These are phyloP conservation scores for Bryum argenteum DNA, from an alignment of 225 moss, liverwort and hornwort genomes.

Conservation along the genomic window DNA sequence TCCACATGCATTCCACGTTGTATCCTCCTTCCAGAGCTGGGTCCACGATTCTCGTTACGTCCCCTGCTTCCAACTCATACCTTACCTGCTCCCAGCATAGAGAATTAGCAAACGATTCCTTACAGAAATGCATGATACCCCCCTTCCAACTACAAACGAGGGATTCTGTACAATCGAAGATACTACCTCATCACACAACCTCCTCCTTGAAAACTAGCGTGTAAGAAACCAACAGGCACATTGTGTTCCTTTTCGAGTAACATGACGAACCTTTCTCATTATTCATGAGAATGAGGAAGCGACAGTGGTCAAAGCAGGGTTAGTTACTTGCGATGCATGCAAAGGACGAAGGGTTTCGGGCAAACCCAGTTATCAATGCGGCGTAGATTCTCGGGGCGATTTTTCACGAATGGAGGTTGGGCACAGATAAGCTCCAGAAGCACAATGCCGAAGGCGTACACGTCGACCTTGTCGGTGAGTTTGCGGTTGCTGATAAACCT, in stretches of 20 bases:
- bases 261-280: too few relatives aligned
- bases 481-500: conserved; percentile 61
- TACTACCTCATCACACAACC: too few relatives aligned
- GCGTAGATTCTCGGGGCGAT: conserved; percentile 24
- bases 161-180: too few relatives aligned
- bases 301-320: too few relatives aligned
- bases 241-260: too few relatives aligned
- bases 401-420: conserved; percentile 39
- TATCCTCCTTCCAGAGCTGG: conserved; percentile 11
- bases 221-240: too few relatives aligned
- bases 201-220: too few relatives aligned
- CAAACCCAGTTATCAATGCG: conserved; percentile 34
- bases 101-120: neutral
- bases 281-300: too few relatives aligned
- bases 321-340: too few relatives aligned
- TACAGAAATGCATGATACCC: too few relatives aligned
- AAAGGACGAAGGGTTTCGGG: neutral
- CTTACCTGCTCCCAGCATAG: conserved; percentile 15
- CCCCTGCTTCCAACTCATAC: conserved; percentile 9
- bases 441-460: conserved; percentile 73
- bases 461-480: conserved; percentile 69
- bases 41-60: conserved; percentile 25
- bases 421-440: conserved; percentile 65
- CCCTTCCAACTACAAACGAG: too few relatives aligned
- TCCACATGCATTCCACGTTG: conserved; percentile 34